A percentile compares a stretch with the other conserved stretches of the same genome.
Conservation (phyloP, 805 yeast species). For the Debaryomyces hansenii region DNA sequence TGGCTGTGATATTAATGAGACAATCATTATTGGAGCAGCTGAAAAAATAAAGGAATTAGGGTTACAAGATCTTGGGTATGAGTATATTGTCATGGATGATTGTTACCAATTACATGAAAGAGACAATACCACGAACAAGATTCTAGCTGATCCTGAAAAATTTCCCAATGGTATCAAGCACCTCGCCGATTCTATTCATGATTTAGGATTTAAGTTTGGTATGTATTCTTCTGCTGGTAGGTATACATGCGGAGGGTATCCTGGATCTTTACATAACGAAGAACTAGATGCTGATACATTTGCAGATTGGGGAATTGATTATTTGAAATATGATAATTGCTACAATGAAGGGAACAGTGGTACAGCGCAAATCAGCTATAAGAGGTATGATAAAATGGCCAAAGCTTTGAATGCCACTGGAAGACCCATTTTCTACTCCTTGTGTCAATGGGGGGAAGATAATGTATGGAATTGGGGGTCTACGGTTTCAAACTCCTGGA, state of each 20-base stretch:
- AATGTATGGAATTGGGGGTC: conserved; percentile 27
- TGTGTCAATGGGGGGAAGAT: conserved; percentile 33
- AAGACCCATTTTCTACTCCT: conserved; percentile 24
- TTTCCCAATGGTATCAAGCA: conserved; percentile 25
- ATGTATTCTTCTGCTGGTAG: conserved; percentile 33
- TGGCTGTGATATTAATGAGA: conserved; percentile 23
- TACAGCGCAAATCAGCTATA: conserved; percentile 19
- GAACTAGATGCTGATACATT: conserved; percentile 23
- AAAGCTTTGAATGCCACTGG: conserved; percentile 26
- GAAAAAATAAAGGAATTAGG: conserved; percentile 19
- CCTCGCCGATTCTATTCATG: conserved; percentile 22
- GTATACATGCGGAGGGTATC: conserved; percentile 28
- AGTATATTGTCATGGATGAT: conserved; percentile 28
- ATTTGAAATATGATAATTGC: conserved; percentile 31
- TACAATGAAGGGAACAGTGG: conserved; percentile 26
- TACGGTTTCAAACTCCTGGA: conserved; percentile 26
- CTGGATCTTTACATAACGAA: conserved; percentile 27
- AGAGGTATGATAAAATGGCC: conserved; percentile 25
- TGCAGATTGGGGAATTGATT: conserved; percentile 28
- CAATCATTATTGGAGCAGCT: conserved; percentile 19
- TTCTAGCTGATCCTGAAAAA: conserved; percentile 17
- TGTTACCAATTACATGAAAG: conserved; percentile 23
- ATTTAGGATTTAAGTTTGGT: conserved; percentile 23
- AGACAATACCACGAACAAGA: conserved; percentile 10
- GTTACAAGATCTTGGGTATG: conserved; percentile 23